Conservation (phyloP, 345 rosid genomes). For the Leavenworthia alabamica region DNA sequence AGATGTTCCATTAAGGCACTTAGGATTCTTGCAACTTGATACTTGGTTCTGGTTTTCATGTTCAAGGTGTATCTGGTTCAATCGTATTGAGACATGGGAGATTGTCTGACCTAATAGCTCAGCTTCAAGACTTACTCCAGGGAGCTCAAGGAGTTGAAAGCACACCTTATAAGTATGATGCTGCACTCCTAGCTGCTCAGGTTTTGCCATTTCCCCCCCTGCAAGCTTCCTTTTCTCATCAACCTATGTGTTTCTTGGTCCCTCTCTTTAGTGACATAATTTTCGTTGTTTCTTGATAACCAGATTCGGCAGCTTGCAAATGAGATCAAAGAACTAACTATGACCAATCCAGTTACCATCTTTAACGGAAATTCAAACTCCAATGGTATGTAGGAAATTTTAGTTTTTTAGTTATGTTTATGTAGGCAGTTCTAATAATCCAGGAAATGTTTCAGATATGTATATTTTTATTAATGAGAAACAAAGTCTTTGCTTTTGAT, state of each 20-base stretch:
- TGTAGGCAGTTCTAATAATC: not conserved
- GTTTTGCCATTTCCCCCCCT: conserved; percentile 31
- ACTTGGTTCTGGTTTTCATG: conserved; percentile 17
- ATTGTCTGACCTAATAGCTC: conserved; percentile 65
- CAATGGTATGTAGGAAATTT: conserved; percentile 33
- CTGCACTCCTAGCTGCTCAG: conserved; percentile 68
- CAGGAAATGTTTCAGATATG: not conserved
- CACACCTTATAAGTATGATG: conserved; percentile 48
- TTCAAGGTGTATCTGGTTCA: conserved; percentile 68
- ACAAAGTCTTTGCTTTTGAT: conserved; percentile 19
- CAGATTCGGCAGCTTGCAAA: conserved; percentile 78
- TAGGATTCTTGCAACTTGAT: not conserved
- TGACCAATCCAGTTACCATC: conserved; percentile 67
- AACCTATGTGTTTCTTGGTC: not conserved
- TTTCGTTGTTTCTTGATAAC: not conserved
- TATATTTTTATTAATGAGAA: not conserved
- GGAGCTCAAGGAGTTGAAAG: conserved; percentile 58
- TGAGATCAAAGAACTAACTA: conserved; percentile 77
- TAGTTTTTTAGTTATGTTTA: not conserved
- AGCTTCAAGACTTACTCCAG: conserved; percentile 75
- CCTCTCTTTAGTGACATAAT: not conserved
- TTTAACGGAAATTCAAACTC: conserved; percentile 55
- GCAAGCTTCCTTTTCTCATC: not conserved
- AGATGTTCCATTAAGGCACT: not conserved
- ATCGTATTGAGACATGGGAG: conserved; percentile 62